Evolutionary conservation across 768 basidiomycete species (phyloP).

Genomic region (Russula foetens): DNA sequence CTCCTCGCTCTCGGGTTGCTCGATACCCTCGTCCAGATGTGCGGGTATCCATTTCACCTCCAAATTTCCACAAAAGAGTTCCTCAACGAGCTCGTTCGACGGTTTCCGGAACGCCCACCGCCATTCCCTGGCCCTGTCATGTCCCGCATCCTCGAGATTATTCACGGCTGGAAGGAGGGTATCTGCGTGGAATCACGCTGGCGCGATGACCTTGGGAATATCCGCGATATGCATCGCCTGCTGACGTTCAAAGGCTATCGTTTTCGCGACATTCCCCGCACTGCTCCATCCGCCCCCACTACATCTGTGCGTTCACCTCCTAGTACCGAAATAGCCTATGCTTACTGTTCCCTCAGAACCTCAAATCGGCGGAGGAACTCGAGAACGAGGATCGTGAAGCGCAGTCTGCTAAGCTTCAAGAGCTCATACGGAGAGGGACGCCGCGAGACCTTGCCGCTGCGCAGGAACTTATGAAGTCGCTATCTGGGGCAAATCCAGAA

Average conservation of each 20-base stretch:
- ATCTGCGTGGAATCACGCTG: slow-evolving; percentile 85
- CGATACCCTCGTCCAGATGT: slow-evolving; percentile 88
- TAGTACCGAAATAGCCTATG: background rate
- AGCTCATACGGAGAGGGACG: slow-evolving; percentile 91
- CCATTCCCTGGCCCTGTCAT: slow-evolving; percentile 93
- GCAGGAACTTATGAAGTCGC: slow-evolving; percentile 93
- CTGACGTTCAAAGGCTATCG: slow-evolving; percentile 90
- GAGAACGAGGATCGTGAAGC: slow-evolving; percentile 94
- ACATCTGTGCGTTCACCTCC: slow-evolving; percentile 34
- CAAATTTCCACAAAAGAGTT: slow-evolving; percentile 98
- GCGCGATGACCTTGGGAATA: slow-evolving; percentile 95
- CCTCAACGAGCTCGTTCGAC: slow-evolving; percentile 93
- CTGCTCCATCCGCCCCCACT: slow-evolving; percentile 28
- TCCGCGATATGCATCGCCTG: slow-evolving; percentile 94
- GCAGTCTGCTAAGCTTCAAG: slow-evolving; percentile 96
- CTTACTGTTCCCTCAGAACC: slow-evolving; percentile 41
- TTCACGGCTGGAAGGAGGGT: slow-evolving; percentile 90
- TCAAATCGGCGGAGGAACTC: slow-evolving; percentile 93
- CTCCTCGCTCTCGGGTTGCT: slow-evolving; percentile 80
- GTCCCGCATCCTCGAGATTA: slow-evolving; percentile 87
- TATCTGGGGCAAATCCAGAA: slow-evolving; percentile 93
- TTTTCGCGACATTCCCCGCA: slow-evolving; percentile 47
- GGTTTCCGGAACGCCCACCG: slow-evolving; percentile 96
- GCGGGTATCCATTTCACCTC: slow-evolving; percentile 95
- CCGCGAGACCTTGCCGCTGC: slow-evolving; percentile 92